A percentile compares a stretch with the other conserved stretches of the same genome.
Conservation (phyloP, 768 basidiomycete genomes). For the Tricholoma terreum region DNA sequence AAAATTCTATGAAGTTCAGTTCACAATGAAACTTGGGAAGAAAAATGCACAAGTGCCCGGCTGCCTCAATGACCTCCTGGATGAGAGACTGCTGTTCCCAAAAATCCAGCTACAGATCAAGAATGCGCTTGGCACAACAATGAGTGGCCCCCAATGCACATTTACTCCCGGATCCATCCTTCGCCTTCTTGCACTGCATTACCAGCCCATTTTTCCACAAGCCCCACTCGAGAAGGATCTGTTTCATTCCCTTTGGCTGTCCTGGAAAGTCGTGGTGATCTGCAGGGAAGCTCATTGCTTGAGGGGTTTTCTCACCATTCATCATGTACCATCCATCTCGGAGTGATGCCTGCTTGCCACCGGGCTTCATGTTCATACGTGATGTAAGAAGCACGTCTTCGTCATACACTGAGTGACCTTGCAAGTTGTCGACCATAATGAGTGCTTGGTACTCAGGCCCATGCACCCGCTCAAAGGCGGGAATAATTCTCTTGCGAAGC, state of each 20-base stretch:
- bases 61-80: too few species aligned
- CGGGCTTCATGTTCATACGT: not conserved
- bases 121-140: too few species aligned
- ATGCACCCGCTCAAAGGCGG: too few species aligned
- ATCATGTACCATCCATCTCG: not conserved
- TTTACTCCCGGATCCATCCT: too few species aligned
- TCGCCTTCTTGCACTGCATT: too few species aligned
- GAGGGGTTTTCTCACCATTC: not conserved
- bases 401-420: too few species aligned
- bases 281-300: not conserved
- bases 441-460: too few species aligned
- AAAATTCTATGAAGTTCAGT: too few species aligned
- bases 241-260: not conserved
- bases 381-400: not conserved
- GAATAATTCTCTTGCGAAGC: conserved; percentile 38
- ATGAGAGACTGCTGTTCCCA: not conserved
- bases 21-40: too few species aligned
- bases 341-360: not conserved
- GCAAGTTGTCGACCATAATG: conserved; percentile 31
- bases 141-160: too few species aligned
- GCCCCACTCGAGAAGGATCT: not conserved
- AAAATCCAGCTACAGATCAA: not conserved
- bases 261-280: not conserved
- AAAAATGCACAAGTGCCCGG: too few species aligned
- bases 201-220: not conserved